These are phyloP conservation scores for Coniochaeta ligniaria DNA, from an alignment of 2,329 filamentous ascomycete genomes.

Conservation along the genomic window DNA sequence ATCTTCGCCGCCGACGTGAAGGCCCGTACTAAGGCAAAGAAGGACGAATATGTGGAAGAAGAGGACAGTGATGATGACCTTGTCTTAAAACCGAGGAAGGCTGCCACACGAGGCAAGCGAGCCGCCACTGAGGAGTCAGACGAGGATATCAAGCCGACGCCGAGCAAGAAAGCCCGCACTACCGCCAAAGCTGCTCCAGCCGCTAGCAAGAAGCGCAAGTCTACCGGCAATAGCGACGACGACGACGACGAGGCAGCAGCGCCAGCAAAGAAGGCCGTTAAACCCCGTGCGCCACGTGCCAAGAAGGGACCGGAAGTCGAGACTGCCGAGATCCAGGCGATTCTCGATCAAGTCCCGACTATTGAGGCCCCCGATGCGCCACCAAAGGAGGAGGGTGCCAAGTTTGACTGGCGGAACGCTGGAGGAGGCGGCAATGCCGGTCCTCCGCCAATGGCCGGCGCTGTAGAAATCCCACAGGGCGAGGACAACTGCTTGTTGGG, in stretches of 20 bases:
- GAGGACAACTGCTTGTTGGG: slow-evolving; percentile 86
- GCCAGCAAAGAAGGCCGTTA: slow-evolving; percentile 56
- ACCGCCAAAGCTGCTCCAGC: slow-evolving; percentile 19
- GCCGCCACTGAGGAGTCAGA: slow-evolving; percentile 26
- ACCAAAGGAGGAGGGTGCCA: slow-evolving; percentile 58
- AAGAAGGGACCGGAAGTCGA: slow-evolving; percentile 64
- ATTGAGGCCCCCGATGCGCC: slow-evolving; percentile 81
- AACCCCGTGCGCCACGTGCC: slow-evolving; percentile 48
- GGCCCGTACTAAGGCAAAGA: slow-evolving; percentile 57
- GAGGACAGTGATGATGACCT: slow-evolving; percentile 68
- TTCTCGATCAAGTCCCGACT: slow-evolving; percentile 80
- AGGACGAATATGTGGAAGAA: slow-evolving; percentile 69
- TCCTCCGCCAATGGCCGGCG: slow-evolving; percentile 55
- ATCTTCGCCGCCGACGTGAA: slow-evolving; percentile 72
- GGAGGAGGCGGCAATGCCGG: slow-evolving; percentile 51
- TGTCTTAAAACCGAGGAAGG: slow-evolving; percentile 51
- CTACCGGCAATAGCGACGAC: slow-evolving; percentile 43
- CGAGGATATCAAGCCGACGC: slow-evolving; percentile 18
- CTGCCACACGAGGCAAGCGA: slow-evolving; percentile 35
- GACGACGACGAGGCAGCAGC: slow-evolving; percentile 43
- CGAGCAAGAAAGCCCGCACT: slow-evolving; percentile 16
- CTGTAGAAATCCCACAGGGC: slow-evolving; percentile 70
- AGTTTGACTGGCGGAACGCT: slow-evolving; percentile 72
- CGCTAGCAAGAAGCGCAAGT: slow-evolving; percentile 49
- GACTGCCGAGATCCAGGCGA: slow-evolving; percentile 67